Conservation (phyloP, 306 rosid genomes). For the Cicer judaicum region DNA sequence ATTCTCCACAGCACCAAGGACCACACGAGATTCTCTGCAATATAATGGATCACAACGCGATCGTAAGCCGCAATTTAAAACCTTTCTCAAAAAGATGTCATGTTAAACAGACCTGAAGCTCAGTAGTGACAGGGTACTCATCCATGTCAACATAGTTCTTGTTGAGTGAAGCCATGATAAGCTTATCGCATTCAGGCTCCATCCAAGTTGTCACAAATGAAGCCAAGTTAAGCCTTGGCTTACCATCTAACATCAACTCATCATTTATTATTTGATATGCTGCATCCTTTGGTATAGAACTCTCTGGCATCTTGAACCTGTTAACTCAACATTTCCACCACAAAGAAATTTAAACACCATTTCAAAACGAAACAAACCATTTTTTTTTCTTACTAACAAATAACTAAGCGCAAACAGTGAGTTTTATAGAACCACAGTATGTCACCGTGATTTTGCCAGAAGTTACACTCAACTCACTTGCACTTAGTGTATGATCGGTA, state of each 20-base stretch:
- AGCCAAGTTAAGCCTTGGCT: conserved; percentile 58
- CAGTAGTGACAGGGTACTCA: conserved; percentile 95
- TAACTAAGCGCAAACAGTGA: neutral
- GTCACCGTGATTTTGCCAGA: no score
- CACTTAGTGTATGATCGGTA: no score
- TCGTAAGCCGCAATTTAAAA: neutral
- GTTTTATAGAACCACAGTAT: no score
- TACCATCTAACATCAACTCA: conserved; percentile 59
- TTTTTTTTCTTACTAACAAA: neutral
- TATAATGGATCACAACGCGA: neutral
- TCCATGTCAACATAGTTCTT: conserved; percentile 98
- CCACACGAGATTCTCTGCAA: neutral
- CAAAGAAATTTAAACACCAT: neutral
- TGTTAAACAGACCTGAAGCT: conserved; percentile 63
- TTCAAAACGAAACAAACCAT: neutral
- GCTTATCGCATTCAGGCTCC: conserved; percentile 83
- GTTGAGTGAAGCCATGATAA: conserved; percentile 76
- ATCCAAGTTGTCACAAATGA: conserved; percentile 63
- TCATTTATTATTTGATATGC: conserved; percentile 60
- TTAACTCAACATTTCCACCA: conserved; percentile 5
- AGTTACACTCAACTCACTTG: no score
- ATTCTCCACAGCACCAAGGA: neutral
- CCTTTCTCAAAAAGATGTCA: neutral
- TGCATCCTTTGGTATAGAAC: conserved; percentile 58
- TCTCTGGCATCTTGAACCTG: conserved; percentile 55